Base-by-base conservation (phyloP, 148 eudicot genomes). In the Diospyros lotus region DNA sequence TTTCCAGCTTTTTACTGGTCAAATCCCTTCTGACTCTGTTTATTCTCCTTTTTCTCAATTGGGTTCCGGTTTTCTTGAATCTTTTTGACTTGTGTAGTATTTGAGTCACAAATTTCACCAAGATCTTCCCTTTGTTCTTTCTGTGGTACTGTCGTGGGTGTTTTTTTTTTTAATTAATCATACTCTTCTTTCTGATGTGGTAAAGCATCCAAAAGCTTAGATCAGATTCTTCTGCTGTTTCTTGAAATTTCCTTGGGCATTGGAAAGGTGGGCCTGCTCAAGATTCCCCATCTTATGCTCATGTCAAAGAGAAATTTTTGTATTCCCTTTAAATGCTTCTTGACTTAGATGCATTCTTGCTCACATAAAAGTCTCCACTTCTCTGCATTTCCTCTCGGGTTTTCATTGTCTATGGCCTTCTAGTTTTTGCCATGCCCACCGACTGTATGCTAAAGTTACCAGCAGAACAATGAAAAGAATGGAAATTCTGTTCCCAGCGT, bases 271-370 rank as follows among this genome's bases (percentile, higher is more conserved):
- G 77, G 72, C 79, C 77, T 76, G 76, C 59, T 72, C 67, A 44
- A 61, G 82, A 75, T 82, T 83, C 86, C 84, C 75, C 67, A 62
- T 43, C 78, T 62, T 65, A 76, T 76, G 72, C 82, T 76, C 79
- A 68, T 71, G 84, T 80, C 68, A 77, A 59, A 62, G 76, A 56
- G 58, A 39, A 50, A 40, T 64, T 43, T 7, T 73, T 78, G 69
- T 66, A 73, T 81, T 81, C 87, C 63, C 71, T 62, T 74, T 58
- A 66, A 75, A 68, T 51, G 70, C 71, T 62, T 72, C 73, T 76
- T 81, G 68, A 81, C 73, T 45, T 63, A 28, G 66, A 63, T 75
- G 78, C 72, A 71, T 55, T 55, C 63, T 63, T 75, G 58, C 51
- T 66, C 80, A 56, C 61, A 50, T 72, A 76, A 75, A 76, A 73